These are phyloP conservation scores for Misopates orontium DNA, from an alignment of 257 asterid genomes.

Conservation along the genomic window DNA sequence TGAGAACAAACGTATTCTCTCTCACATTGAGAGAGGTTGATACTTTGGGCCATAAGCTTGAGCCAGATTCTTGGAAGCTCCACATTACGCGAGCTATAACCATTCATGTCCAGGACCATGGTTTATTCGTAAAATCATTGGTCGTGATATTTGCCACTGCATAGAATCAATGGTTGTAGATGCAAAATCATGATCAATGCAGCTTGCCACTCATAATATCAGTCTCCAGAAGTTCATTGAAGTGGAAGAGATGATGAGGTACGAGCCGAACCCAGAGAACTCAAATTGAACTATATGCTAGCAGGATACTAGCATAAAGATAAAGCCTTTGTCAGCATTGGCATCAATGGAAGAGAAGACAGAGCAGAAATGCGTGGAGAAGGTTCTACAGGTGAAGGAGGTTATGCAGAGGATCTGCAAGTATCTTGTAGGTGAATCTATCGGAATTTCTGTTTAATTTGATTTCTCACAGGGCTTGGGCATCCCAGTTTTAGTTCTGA, in stretches of 20 bases:
- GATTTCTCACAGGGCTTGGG: background rate
- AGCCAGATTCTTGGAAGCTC: slow-evolving; percentile 60
- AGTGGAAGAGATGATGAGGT: slow-evolving; percentile 92
- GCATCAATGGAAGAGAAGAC: slow-evolving; percentile 95
- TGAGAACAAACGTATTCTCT: slow-evolving; percentile 75
- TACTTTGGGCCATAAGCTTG: slow-evolving; percentile 79
- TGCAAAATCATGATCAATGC: slow-evolving; percentile 77
- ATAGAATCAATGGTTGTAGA: slow-evolving; percentile 88
- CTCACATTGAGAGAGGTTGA: slow-evolving; percentile 91
- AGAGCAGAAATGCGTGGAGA: slow-evolving; percentile 87
- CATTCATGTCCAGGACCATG: slow-evolving; percentile 95
- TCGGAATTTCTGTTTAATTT: slow-evolving; percentile 61
- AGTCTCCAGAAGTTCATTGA: slow-evolving; percentile 85
- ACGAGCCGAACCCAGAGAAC: slow-evolving; percentile 90
- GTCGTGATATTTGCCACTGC: slow-evolving; percentile 91
- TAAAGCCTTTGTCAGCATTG: slow-evolving; percentile 74
- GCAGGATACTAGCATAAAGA: slow-evolving; percentile 88
- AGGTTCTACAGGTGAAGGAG: slow-evolving; percentile 93
- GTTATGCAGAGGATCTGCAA: slow-evolving; percentile 96
- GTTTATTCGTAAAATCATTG: slow-evolving; percentile 76
- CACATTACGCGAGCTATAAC: slow-evolving; percentile 85
- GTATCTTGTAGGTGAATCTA: slow-evolving; percentile 90
- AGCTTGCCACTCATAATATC: slow-evolving; percentile 76
- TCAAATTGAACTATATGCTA: slow-evolving; percentile 81
- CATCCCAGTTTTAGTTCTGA: background rate